Evolutionary conservation across 495 filamentous ascomycete genomes (phyloP).

Genomic region (Thozetella sp.): DNA sequence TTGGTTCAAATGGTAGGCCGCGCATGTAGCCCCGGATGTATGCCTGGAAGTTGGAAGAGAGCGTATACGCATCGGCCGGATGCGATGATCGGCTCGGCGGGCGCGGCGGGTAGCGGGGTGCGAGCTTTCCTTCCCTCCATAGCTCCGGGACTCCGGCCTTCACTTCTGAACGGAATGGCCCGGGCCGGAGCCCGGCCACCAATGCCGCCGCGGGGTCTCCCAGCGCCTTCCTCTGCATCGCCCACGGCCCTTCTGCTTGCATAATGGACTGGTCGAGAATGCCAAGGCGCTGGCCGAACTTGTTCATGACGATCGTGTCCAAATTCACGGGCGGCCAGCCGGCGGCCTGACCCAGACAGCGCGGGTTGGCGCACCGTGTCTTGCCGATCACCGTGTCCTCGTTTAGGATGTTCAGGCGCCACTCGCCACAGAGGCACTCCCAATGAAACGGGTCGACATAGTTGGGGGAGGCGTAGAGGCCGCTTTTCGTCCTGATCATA

Average conservation of each 20-base stretch:
- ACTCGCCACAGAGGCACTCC: conserved; percentile 29
- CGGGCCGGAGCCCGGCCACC: conserved; percentile 8
- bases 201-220: conserved; percentile 16
- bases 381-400: conserved; percentile 6
- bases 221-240: conserved; percentile 21
- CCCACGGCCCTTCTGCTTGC: conserved; percentile 23
- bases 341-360: conserved; percentile 1
- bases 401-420: conserved; percentile 19
- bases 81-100: conserved; percentile 1
- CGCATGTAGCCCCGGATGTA: conserved; percentile 9
- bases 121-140: conserved; percentile 13
- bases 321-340: conserved; percentile 6
- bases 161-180: neutral
- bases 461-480: conserved; percentile 15
- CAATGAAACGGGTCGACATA: conserved; percentile 25
- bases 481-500: conserved; percentile 20
- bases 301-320: conserved; percentile 23
- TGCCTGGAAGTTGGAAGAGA: conserved; percentile 11
- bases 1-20: neutral
- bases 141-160: conserved; percentile 3
- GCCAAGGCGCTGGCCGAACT: conserved; percentile 26
- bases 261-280: conserved; percentile 23
- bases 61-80: conserved; percentile 12
- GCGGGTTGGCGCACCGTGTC: conserved; percentile 12
- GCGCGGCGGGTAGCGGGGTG: conserved; percentile 16